Percentiles rank a stretch among this genome's conserved stretches.
Evolutionary conservation across 192 early-diverging fungal species (phyloP).

Genomic region (Thoreauomyces humboldtii): DNA sequence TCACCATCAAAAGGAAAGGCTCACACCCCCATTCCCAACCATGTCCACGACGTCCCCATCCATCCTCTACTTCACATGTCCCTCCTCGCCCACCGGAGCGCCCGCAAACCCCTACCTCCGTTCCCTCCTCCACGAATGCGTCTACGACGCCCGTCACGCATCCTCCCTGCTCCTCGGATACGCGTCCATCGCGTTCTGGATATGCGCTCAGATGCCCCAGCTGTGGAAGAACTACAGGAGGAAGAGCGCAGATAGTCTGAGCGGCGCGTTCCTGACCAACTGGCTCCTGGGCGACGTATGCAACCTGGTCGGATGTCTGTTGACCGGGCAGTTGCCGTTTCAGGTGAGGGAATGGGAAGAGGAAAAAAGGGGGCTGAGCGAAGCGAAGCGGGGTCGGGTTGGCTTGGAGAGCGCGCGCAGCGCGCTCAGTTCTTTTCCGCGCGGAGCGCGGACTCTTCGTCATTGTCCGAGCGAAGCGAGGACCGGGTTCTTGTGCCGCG

Average conservation of each 20-base stretch:
- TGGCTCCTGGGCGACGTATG: slow-evolving; percentile 72
- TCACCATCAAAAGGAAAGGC: no score
- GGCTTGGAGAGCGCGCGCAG: no score
- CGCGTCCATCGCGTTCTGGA: slow-evolving; percentile 62
- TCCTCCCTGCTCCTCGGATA: slow-evolving; percentile 46
- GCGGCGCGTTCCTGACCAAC: slow-evolving; percentile 56
- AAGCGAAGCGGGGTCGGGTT: no score
- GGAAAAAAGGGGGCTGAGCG: no score
- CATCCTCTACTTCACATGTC: no score
- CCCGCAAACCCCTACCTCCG: slow-evolving; percentile 3
- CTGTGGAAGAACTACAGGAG: slow-evolving; percentile 54
- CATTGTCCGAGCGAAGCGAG: no score
- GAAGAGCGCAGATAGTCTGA: slow-evolving; percentile 48
- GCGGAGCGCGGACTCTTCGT: no score
- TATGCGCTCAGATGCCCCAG: slow-evolving; percentile 74
- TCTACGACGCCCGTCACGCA: not conserved
- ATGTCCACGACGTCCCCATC: no score
- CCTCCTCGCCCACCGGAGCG: not conserved
- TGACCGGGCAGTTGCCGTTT: slow-evolving; percentile 74
- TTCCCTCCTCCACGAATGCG: slow-evolving; percentile 9
- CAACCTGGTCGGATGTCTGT: slow-evolving; percentile 67
- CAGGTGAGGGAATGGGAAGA: no score
- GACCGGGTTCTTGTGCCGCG: no score
- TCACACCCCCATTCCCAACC: no score
- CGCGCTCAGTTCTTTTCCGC: no score